phyloP scores from a whole-genome alignment of 2,329 filamentous ascomycete species.

The Hypoxylon sp. region DNA sequence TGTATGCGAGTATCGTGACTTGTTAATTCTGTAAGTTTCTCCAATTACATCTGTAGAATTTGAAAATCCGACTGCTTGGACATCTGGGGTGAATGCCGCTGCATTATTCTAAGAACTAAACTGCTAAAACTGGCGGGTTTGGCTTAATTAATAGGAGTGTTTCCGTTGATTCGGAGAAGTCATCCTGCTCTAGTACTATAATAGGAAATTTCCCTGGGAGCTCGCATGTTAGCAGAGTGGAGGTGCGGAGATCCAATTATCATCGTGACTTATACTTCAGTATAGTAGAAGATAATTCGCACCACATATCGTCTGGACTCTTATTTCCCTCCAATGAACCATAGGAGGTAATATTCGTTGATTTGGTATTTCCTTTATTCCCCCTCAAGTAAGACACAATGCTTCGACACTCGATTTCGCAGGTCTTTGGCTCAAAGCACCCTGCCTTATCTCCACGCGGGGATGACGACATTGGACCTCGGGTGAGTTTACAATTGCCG shows the following conservation, averaged over 20 bases:
- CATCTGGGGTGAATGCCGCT: background rate
- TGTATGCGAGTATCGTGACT: background rate
- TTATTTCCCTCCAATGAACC: background rate
- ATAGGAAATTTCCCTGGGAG: conserved; percentile 13
- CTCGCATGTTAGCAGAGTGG: conserved; percentile 11
- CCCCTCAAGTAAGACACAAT: conserved; percentile 17
- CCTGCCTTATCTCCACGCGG: conserved; percentile 43
- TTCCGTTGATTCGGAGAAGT: background rate
- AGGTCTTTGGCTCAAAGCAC: conserved; percentile 41
- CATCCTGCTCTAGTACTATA: conserved; percentile 1
- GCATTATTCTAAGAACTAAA: background rate
- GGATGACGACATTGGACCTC: conserved; percentile 48
- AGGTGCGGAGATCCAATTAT: conserved; percentile 14
- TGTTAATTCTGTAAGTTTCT: too few species aligned
- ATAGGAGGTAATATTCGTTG: background rate
- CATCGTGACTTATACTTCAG: conserved; percentile 8
- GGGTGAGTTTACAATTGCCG: conserved; percentile 30
- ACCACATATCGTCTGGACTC: background rate
- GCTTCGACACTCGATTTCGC: conserved; percentile 41
- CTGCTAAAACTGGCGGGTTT: background rate
- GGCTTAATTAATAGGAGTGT: background rate
- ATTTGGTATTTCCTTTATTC: background rate
- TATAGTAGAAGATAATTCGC: background rate
- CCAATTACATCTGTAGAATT: background rate
- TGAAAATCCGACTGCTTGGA: background rate